Conservation (phyloP, 2,329 filamentous ascomycete genomes). For the Apiospora pterosperma region DNA sequence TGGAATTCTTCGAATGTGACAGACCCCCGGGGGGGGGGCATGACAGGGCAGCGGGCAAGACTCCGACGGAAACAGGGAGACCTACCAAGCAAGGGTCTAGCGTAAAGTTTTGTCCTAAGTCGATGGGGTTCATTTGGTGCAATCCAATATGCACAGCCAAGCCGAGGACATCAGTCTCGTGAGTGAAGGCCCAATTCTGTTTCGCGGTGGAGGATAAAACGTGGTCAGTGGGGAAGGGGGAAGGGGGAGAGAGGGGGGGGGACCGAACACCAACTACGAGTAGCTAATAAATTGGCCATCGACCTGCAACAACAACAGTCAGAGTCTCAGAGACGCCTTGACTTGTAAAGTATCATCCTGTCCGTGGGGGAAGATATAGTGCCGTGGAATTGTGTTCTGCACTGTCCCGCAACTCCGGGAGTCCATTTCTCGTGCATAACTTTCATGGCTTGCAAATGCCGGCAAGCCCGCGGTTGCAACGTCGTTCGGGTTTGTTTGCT, state of each 20-base stretch:
- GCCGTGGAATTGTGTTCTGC: neutral
- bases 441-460: neutral
- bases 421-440: neutral
- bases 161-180: neutral
- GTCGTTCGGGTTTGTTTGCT: neutral
- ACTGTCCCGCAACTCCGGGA: neutral
- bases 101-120: neutral
- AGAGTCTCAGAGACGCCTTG: neutral
- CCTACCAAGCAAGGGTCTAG: neutral
- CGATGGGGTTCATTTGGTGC: too few relatives aligned
- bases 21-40: neutral
- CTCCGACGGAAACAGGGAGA: neutral
- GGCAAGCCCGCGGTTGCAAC: neutral
- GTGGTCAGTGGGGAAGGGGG: neutral
- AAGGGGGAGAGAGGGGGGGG: too few relatives aligned
- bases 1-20: neutral
- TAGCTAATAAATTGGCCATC: neutral
- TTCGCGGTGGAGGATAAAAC: neutral
- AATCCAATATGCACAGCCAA: neutral
- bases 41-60: neutral
- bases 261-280: too few relatives aligned
- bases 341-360: too few relatives aligned
- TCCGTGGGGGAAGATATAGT: neutral
- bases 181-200: neutral
- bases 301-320: neutral